Evolutionary conservation across 2,329 filamentous ascomycete genomes (phyloP).

Genomic region (Coniochaeta sp.): DNA sequence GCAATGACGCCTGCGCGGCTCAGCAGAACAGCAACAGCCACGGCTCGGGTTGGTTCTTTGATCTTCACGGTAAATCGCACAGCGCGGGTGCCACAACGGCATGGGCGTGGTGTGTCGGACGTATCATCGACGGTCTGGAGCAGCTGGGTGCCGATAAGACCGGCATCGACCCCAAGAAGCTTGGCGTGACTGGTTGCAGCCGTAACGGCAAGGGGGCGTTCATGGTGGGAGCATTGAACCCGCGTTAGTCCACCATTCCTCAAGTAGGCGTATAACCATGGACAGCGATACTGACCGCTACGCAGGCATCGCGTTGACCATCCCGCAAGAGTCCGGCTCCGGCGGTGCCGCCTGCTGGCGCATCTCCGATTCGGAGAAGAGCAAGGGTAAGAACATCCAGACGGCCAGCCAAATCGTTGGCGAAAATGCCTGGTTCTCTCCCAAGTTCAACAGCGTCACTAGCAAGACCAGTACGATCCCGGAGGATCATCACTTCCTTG

Average conservation of each 20-base stretch:
- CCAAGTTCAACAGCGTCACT: conserved; percentile 39
- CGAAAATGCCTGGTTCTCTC: conserved; percentile 55
- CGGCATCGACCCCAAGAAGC: conserved; percentile 34
- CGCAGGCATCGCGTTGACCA: conserved; percentile 45
- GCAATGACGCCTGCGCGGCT: conserved; percentile 45
- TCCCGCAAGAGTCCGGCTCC: conserved; percentile 52
- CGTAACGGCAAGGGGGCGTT: conserved; percentile 54
- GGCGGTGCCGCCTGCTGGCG: conserved; percentile 53
- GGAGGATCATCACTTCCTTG: conserved; percentile 47
- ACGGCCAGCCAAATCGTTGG: conserved; percentile 46
- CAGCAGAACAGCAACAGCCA: conserved; percentile 35
- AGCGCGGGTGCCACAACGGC: conserved; percentile 46
- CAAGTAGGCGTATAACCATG: too few relatives aligned
- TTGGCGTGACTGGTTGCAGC: conserved; percentile 53
- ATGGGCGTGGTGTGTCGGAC: conserved; percentile 52
- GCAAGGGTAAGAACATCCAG: conserved; percentile 46
- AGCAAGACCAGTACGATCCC: conserved; percentile 35
- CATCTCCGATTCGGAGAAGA: conserved; percentile 37
- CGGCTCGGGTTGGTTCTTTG: conserved; percentile 49
- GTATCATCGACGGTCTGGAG: conserved; percentile 50
- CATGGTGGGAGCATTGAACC: conserved; percentile 41
- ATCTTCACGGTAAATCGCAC: conserved; percentile 43
- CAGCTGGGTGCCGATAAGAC: conserved; percentile 27
- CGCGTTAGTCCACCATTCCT: not conserved
- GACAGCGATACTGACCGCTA: conserved; percentile 18